Base-by-base conservation (phyloP, 2,329 filamentous ascomycete species). In the Aspergillus persii region DNA sequence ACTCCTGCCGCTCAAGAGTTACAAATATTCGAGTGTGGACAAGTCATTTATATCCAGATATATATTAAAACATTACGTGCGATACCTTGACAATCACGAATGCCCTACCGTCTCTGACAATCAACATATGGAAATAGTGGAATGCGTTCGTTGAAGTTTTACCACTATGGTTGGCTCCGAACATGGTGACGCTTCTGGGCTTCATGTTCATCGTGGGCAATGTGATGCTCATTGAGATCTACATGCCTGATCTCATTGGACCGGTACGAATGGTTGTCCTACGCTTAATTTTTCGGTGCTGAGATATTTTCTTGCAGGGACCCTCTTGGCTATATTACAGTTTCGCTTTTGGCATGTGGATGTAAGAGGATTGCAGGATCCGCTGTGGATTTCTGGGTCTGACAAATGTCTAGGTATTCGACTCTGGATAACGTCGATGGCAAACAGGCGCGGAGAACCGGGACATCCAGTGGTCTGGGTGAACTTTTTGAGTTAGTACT, bases 401-500 rank as follows among this genome's bases (percentile, higher is more conserved):
- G 26, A 73, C 53, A 26, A 18, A 7, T 26, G 36, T 36, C 46
- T 66, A 83, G 82, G 75, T 89, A 98, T 78, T 96, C 95, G 68
- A 99, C 95, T 12, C 93, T 99, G 89, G 95, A 99, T 81, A 99
- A 99, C 76, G 89, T 98, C 64, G 95, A 99, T 76, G 95, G 95
- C 68, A 99, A 99, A 79, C 95, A 99, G 80, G 95, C 95, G 59
- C 86, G 95, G 64, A 85, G 95, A 70, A 99, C 95, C 3, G 93
- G 94, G 55, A 97, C 94, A 3, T 98, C 94, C 31, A 97, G 92
- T 74, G 92, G 92, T 0, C 83, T 99, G 29, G 95, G 95, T 67
- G 95, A 99, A 78, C 86, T 99, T 12, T 99, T 99, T 78, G 95
- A 99, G 84, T 86, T 78, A 67, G 82, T 77, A 68, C 15, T 41